Evolutionary conservation across 2,329 filamentous ascomycete species (phyloP).

Genomic region (Teratosphaeria pseudoeucalypti): DNA sequence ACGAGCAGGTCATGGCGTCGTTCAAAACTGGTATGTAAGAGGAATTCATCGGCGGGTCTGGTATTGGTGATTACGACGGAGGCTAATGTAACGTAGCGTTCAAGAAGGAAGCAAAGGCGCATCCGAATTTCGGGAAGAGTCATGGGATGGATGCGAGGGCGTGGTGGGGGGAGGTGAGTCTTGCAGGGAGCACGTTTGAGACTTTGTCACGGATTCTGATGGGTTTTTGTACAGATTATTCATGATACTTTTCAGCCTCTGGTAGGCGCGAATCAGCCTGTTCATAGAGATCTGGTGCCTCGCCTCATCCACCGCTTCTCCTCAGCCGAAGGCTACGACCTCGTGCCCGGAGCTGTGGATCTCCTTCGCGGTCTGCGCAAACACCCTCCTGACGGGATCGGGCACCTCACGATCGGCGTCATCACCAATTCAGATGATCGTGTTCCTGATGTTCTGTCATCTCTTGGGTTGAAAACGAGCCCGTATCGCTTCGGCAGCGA

Average conservation of each 20-base stretch:
- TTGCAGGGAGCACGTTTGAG: background rate
- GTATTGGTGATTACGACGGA: background rate
- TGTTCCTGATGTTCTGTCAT: constrained; percentile 44
- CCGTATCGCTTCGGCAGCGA: constrained; percentile 21
- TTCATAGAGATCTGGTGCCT: constrained; percentile 39
- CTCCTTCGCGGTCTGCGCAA: constrained; percentile 35
- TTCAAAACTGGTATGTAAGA: constrained; percentile 29
- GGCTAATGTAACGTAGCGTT: constrained; percentile 30
- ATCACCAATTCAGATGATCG: constrained; percentile 55
- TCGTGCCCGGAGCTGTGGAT: constrained; percentile 37
- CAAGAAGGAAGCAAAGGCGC: constrained; percentile 33
- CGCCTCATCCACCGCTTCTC: constrained; percentile 45
- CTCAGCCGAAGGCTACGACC: constrained; percentile 42
- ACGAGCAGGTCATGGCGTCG: constrained; percentile 30
- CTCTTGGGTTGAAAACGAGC: constrained; percentile 42
- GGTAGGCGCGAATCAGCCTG: constrained; percentile 16
- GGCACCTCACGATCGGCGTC: constrained; percentile 40
- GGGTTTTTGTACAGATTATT: constrained; percentile 35
- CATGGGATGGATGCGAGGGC: constrained; percentile 40
- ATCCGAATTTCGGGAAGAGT: constrained; percentile 51
- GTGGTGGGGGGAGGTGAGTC: constrained; percentile 51
- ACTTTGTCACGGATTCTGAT: background rate
- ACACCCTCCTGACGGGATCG: constrained; percentile 4
- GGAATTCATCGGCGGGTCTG: background rate
- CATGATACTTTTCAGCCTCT: constrained; percentile 42